phyloP scores from a whole-genome alignment of 371 early-diverging fungal genomes.

The Mucor saturninus region DNA sequence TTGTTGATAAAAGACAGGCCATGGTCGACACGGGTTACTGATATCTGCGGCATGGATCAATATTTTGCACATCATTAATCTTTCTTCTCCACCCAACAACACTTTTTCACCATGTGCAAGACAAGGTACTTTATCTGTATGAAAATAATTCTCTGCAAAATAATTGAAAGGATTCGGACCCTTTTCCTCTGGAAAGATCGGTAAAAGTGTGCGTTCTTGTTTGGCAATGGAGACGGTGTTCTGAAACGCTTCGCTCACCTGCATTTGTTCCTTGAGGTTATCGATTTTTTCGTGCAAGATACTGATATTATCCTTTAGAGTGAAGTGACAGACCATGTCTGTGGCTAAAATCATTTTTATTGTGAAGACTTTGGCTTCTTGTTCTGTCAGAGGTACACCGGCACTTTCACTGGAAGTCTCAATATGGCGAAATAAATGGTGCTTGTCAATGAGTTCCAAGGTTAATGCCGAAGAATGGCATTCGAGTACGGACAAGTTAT shows the following conservation, averaged over 20 bases:
- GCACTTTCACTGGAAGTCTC: constrained; percentile 25
- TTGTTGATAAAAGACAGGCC: constrained; percentile 81
- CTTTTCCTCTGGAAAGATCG: not conserved
- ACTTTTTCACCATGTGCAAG: too few relatives aligned
- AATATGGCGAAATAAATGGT: constrained; percentile 60
- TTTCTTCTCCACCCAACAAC: constrained; percentile 42
- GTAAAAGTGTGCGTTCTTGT: not conserved
- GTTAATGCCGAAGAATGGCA: constrained; percentile 78
- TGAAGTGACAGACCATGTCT: constrained; percentile 88
- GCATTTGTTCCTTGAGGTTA: not conserved
- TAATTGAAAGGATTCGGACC: constrained; percentile 9
- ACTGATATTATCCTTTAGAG: constrained; percentile 65
- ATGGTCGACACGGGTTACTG: constrained; percentile 86
- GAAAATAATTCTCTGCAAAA: constrained; percentile 9
- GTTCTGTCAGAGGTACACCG: constrained; percentile 33
- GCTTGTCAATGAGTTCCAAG: constrained; percentile 70
- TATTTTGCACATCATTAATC: constrained; percentile 69
- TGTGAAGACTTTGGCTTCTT: constrained; percentile 52
- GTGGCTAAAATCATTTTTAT: constrained; percentile 78
- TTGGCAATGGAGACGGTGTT: constrained; percentile 1
- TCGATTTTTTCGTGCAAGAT: constrained; percentile 3
- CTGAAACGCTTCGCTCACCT: not conserved
- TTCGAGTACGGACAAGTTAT: constrained; percentile 82
- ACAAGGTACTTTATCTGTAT: not conserved
- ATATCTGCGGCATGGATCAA: constrained; percentile 89